Percentiles rank a stretch among this genome's conserved stretches.
These are phyloP conservation scores for Boechera retrofracta DNA, from an alignment of 345 rosid genomes.

Conservation along the genomic window DNA sequence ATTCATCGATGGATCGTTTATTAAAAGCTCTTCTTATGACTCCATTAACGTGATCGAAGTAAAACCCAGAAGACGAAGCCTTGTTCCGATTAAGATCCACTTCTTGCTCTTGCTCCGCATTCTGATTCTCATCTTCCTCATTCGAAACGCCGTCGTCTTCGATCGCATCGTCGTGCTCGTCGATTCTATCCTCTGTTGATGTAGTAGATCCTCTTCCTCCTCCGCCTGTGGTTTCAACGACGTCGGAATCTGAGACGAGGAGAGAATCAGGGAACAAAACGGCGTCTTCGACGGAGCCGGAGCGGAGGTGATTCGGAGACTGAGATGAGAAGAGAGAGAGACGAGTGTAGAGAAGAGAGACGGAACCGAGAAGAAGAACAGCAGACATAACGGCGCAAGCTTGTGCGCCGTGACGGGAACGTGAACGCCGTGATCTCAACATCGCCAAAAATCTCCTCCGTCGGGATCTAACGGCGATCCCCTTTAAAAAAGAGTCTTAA, in stretches of 20 bases:
- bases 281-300: slow-evolving; percentile 45
- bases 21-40: slow-evolving; percentile 61
- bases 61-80: slow-evolving; percentile 59
- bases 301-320: slow-evolving; percentile 43
- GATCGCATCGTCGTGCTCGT: slow-evolving; percentile 82
- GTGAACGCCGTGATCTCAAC: slow-evolving; percentile 69
- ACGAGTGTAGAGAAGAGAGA: slow-evolving; percentile 83
- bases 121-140: slow-evolving; percentile 45
- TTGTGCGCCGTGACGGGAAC: slow-evolving; percentile 76
- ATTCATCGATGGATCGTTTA: slow-evolving; percentile 79
- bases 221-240: slow-evolving; percentile 45
- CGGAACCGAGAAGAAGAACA: slow-evolving; percentile 80
- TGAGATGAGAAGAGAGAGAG: slow-evolving; percentile 66
- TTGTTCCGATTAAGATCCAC: slow-evolving; percentile 43
- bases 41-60: slow-evolving; percentile 74
- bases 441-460: slow-evolving; percentile 18
- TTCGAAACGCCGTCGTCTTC: slow-evolving; percentile 48
- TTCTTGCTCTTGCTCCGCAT: slow-evolving; percentile 53
- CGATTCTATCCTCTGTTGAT: slow-evolving; percentile 64
- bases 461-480: slow-evolving; percentile 19
- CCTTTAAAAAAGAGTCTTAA: too few relatives aligned
- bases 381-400: slow-evolving; percentile 75
- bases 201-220: slow-evolving; percentile 42
- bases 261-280: slow-evolving; percentile 50
- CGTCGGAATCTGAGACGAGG: slow-evolving; percentile 63